Evolutionary conservation across 176 grass and related monocot genomes (phyloP).

Genomic region (Neostapfia colusana): DNA sequence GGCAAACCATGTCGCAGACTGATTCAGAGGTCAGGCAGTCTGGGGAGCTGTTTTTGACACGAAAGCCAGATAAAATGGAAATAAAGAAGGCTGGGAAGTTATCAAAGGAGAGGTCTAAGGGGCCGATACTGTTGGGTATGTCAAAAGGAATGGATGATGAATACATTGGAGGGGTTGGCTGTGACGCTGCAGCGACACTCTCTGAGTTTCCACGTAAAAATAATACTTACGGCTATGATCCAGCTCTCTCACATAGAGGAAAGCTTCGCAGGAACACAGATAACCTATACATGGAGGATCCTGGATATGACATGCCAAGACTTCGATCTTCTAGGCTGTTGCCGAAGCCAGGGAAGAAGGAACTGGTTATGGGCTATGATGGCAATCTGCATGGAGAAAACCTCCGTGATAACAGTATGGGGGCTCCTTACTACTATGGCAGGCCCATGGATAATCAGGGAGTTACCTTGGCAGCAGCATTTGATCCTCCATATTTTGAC

Average conservation of each 20-base stretch:
- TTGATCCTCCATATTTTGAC: slow-evolving; percentile 51
- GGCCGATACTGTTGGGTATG: slow-evolving; percentile 42
- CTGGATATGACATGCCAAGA: slow-evolving; percentile 38
- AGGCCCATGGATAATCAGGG: slow-evolving; percentile 48
- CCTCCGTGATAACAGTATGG: slow-evolving; percentile 37
- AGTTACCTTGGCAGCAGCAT: slow-evolving; percentile 71
- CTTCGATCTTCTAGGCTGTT: slow-evolving; percentile 30
- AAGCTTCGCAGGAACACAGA: slow-evolving; percentile 35
- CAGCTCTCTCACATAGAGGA: slow-evolving; percentile 33
- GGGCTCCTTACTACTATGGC: slow-evolving; percentile 48
- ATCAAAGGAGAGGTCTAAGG: slow-evolving; percentile 54
- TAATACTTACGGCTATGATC: slow-evolving; percentile 37
- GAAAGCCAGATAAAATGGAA: slow-evolving; percentile 45
- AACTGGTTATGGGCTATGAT: slow-evolving; percentile 44
- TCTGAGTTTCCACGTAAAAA: slow-evolving; percentile 35
- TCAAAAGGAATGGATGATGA: slow-evolving; percentile 37
- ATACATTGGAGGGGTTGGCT: slow-evolving; percentile 20
- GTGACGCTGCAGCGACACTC: neutral
- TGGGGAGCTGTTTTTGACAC: slow-evolving; percentile 31
- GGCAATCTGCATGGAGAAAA: slow-evolving; percentile 43
- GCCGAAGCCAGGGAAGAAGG: slow-evolving; percentile 67
- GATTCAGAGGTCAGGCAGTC: slow-evolving; percentile 59
- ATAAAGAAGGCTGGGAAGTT: slow-evolving; percentile 39
- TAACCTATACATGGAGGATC: slow-evolving; percentile 30
- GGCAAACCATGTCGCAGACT: slow-evolving; percentile 28